These are phyloP conservation scores for Paracoccidioides lutzii DNA, from an alignment of 2,329 filamentous ascomycete genomes.

Conservation along the genomic window DNA sequence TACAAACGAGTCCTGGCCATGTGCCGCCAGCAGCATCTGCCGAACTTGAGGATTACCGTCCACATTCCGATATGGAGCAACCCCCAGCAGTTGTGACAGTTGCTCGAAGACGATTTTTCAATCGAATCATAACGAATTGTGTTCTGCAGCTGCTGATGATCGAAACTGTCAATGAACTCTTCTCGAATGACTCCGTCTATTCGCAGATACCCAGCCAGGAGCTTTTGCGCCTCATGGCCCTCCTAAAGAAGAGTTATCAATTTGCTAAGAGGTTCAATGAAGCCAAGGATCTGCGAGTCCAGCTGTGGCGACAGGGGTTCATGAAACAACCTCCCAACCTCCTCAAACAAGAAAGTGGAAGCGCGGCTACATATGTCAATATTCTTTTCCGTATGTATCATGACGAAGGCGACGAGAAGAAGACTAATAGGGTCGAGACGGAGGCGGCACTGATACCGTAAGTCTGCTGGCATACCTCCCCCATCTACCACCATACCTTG, in stretches of 20 bases:
- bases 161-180: constrained; percentile 96
- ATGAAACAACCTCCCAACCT: constrained; percentile 99
- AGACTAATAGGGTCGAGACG: constrained; percentile 65
- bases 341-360: constrained; percentile 89
- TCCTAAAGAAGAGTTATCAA: constrained; percentile 90
- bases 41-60: constrained; percentile 75
- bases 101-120: constrained; percentile 89
- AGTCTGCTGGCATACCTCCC: constrained; percentile 18
- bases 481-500: background rate
- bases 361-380: constrained; percentile 84
- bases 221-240: constrained; percentile 78
- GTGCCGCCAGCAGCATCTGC: constrained; percentile 22
- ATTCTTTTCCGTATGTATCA: constrained; percentile 97
- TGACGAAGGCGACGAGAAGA: constrained; percentile 71
- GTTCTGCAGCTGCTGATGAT: constrained; percentile 98
- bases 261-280: constrained; percentile 97
- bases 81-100: constrained; percentile 87
- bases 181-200: constrained; percentile 94
- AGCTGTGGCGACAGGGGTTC: constrained; percentile 92
- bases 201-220: constrained; percentile 80
- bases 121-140: constrained; percentile 97
- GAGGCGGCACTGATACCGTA: constrained; percentile 80
- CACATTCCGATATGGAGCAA: constrained; percentile 62
- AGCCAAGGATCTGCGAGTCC: constrained; percentile 88
- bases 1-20: constrained; percentile 15